Evolutionary conservation across 495 filamentous ascomycete genomes (phyloP).

Genomic region (Penicillium robsamsonii): DNA sequence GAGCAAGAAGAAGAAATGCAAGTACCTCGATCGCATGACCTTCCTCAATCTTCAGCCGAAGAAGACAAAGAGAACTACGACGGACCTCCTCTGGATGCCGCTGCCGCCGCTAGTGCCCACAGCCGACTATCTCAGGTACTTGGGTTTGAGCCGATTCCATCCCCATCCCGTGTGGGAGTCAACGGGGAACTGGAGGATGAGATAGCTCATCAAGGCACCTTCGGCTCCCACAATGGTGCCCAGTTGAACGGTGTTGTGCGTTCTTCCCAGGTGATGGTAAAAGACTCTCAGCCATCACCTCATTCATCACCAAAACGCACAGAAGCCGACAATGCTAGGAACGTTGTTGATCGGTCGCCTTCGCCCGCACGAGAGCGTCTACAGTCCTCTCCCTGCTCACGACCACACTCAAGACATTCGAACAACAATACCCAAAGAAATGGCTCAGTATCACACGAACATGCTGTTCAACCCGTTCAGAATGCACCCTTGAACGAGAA

Average conservation of each 20-base stretch:
- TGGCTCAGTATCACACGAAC: background rate
- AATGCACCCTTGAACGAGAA: conserved; percentile 12
- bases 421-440: background rate
- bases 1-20: conserved; percentile 48
- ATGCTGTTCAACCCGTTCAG: conserved; percentile 1
- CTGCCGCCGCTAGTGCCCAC: conserved; percentile 35
- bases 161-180: conserved; percentile 8
- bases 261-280: conserved; percentile 44
- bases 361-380: conserved; percentile 30
- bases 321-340: background rate
- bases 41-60: conserved; percentile 31
- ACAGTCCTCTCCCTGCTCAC: conserved; percentile 25
- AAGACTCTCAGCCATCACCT: conserved; percentile 50
- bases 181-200: conserved; percentile 5
- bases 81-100: conserved; percentile 26
- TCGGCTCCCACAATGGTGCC: conserved; percentile 9
- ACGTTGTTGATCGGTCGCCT: background rate
- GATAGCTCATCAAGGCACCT: conserved; percentile 1
- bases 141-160: conserved; percentile 28
- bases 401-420: conserved; percentile 2
- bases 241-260: conserved; percentile 11
- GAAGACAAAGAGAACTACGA: conserved; percentile 54
- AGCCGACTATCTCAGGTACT: conserved; percentile 44
- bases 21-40: conserved; percentile 30
- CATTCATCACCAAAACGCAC: conserved; percentile 13